Evolutionary conservation across 192 early-diverging fungal species (phyloP).

Genomic region (Jimgerdemannia flammicorona): DNA sequence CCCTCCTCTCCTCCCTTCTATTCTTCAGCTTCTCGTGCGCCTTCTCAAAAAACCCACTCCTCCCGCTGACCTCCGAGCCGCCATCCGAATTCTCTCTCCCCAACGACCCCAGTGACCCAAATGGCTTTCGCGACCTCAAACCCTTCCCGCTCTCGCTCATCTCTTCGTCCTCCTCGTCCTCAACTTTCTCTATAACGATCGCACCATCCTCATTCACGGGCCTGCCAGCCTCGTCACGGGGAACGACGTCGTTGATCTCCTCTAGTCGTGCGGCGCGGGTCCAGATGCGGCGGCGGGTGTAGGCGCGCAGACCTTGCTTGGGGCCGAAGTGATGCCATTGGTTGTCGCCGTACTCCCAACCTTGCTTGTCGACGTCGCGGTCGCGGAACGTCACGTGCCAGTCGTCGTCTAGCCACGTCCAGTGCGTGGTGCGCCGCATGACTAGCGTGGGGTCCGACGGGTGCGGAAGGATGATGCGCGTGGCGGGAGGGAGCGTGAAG

Average conservation of each 20-base stretch:
- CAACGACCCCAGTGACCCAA: too few relatives aligned
- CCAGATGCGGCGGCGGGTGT: slow-evolving; percentile 45
- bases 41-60: neutral
- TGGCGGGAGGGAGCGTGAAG: slow-evolving; percentile 37
- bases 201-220: neutral
- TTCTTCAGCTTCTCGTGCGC: neutral
- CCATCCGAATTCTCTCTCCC: neutral
- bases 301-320: slow-evolving; percentile 31
- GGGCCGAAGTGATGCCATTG: slow-evolving; percentile 35
- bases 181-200: neutral
- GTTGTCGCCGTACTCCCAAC: slow-evolving; percentile 49
- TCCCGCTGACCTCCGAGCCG: neutral
- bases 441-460: slow-evolving; percentile 34
- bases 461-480: slow-evolving; percentile 24
- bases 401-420: slow-evolving; percentile 41
- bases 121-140: neutral
- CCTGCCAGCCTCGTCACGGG: neutral
- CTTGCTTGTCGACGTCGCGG: slow-evolving; percentile 34
- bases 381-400: slow-evolving; percentile 36
- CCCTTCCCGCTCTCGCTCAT: neutral
- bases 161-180: neutral
- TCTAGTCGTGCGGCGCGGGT: slow-evolving; percentile 37
- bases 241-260: slow-evolving; percentile 33
- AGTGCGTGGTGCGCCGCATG: slow-evolving; percentile 34
- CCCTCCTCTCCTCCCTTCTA: neutral